Conservation (phyloP, 495 filamentous ascomycete genomes). For the Ascodesmis nigricans region DNA sequence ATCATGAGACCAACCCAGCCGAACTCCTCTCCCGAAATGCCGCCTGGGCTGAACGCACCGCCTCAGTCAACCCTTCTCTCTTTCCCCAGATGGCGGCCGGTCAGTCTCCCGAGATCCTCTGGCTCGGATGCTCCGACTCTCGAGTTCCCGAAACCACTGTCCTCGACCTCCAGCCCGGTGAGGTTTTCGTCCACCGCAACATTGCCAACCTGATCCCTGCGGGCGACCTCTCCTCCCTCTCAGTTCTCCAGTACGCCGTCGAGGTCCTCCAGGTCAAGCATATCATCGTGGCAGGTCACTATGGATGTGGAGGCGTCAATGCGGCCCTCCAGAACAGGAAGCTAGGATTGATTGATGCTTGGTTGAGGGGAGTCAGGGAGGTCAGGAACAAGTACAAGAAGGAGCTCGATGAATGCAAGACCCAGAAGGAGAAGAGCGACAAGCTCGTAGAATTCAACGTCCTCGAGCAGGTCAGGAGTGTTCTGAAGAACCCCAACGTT, state of each 20-base stretch:
- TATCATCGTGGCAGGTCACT: constrained; percentile 43
- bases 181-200: constrained; percentile 41
- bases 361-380: constrained; percentile 39
- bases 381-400: constrained; percentile 35
- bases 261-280: constrained; percentile 33
- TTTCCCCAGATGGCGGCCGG: constrained; percentile 31
- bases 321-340: constrained; percentile 37
- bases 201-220: constrained; percentile 40
- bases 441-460: constrained; percentile 40
- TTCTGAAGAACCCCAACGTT: constrained; percentile 36
- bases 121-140: constrained; percentile 43
- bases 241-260: constrained; percentile 40
- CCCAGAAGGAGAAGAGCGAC: constrained; percentile 28
- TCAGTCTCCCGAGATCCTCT: constrained; percentile 38
- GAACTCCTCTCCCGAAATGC: constrained; percentile 33
- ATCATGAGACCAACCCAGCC: constrained; percentile 23
- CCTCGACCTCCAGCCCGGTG: constrained; percentile 35
- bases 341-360: constrained; percentile 36
- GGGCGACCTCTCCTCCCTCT: constrained; percentile 38
- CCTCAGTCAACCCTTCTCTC: constrained; percentile 31
- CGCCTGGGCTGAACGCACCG: constrained; percentile 32
- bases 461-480: constrained; percentile 34
- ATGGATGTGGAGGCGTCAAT: constrained; percentile 41
- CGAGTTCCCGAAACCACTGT: constrained; percentile 40
- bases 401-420: constrained; percentile 31